phyloP scores from a whole-genome alignment of 495 filamentous ascomycete genomes.

The Lepraria neglecta region DNA sequence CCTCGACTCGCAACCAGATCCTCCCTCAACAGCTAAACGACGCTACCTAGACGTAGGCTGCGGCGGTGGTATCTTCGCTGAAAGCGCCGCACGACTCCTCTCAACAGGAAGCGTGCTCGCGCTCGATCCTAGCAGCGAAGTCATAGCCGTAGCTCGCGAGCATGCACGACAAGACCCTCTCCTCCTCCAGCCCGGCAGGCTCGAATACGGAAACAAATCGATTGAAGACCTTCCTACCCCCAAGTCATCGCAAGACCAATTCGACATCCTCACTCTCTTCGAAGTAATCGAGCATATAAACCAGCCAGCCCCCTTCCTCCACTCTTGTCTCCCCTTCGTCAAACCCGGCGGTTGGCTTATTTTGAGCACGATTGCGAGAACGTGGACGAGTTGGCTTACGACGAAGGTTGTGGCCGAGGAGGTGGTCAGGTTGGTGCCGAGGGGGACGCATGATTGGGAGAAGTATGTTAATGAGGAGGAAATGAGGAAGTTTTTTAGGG shows the following conservation, averaged over 20 bases:
- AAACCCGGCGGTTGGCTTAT: slow-evolving; percentile 90
- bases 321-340: slow-evolving; percentile 60
- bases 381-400: slow-evolving; percentile 76
- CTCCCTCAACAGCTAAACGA: slow-evolving; percentile 30
- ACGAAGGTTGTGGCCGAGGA: slow-evolving; percentile 93
- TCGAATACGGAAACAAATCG: slow-evolving; percentile 63
- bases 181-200: slow-evolving; percentile 45
- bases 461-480: slow-evolving; percentile 91
- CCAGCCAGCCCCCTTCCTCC: slow-evolving; percentile 63
- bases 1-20: slow-evolving; percentile 40
- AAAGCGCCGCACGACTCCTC: slow-evolving; percentile 71
- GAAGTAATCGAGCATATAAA: slow-evolving; percentile 91
- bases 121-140: slow-evolving; percentile 75
- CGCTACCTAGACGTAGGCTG: slow-evolving; percentile 90
- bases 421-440: slow-evolving; percentile 76
- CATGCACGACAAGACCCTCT: slow-evolving; percentile 67
- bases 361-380: slow-evolving; percentile 82
- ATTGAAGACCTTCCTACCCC: slow-evolving; percentile 60
- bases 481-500: slow-evolving; percentile 55
- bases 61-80: slow-evolving; percentile 93
- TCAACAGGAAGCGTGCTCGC: slow-evolving; percentile 64
- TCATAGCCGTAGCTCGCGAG: slow-evolving; percentile 67
- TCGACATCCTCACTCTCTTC: slow-evolving; percentile 79
- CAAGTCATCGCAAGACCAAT: slow-evolving; percentile 37
- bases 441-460: slow-evolving; percentile 84